Evolutionary conservation across 345 rosid genomes (phyloP).

Genomic region (Lepidium didymum): DNA sequence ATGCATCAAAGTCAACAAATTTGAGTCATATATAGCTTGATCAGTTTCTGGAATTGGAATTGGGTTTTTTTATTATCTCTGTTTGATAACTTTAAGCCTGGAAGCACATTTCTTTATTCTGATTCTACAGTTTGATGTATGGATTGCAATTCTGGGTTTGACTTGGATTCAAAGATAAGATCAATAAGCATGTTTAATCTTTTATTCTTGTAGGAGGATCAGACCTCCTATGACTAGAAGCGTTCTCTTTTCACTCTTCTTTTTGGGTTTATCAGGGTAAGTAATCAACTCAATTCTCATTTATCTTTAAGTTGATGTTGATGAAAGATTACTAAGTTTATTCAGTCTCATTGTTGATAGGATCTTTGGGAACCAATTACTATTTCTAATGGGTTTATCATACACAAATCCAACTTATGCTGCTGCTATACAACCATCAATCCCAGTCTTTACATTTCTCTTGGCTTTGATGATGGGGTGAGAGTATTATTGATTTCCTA

Average conservation of each 20-base stretch:
- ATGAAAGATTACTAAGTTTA: not conserved
- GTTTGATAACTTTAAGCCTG: not conserved
- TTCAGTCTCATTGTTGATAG: conserved; percentile 38
- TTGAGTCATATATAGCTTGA: not conserved
- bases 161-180: not conserved
- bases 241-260: conserved; percentile 60
- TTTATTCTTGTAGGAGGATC: conserved; percentile 48
- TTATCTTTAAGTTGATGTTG: not conserved
- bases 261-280: conserved; percentile 89
- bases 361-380: conserved; percentile 91
- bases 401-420: conserved; percentile 97
- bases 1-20: not conserved
- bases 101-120: not conserved
- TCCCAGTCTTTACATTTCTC: conserved; percentile 90
- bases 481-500: conserved; percentile 26
- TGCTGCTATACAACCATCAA: conserved; percentile 90
- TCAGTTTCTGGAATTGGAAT: not conserved
- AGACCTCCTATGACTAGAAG: conserved; percentile 66
- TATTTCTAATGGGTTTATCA: conserved; percentile 87
- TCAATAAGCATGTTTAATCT: not conserved
- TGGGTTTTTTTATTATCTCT: not conserved
- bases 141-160: not conserved
- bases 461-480: conserved; percentile 90
- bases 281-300: conserved; percentile 4
- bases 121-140: not conserved